phyloP scores from a whole-genome alignment of 2,329 filamentous ascomycete species.

The Xylaria sp. region DNA sequence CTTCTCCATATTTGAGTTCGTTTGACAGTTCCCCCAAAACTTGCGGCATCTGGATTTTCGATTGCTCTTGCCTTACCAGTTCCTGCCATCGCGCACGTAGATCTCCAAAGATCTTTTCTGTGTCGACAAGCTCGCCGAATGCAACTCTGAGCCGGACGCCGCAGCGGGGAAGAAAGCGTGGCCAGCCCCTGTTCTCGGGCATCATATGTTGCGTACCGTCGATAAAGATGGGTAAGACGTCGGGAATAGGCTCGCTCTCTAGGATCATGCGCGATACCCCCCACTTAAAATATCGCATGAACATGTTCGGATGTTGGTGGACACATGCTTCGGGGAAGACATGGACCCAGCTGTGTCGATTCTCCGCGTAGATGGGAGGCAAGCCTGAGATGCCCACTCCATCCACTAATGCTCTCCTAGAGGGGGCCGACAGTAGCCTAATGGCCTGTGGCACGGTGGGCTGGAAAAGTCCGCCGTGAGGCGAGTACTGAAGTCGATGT shows the following conservation, averaged over 20 bases:
- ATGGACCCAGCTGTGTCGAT: conserved; percentile 87
- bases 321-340: conserved; percentile 96
- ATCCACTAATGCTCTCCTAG: conserved; percentile 27
- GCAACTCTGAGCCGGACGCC: conserved; percentile 76
- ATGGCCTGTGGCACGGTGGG: conserved; percentile 88
- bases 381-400: conserved; percentile 58
- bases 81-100: conserved; percentile 78
- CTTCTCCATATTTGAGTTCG: conserved; percentile 74
- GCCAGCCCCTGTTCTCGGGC: conserved; percentile 82
- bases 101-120: conserved; percentile 79
- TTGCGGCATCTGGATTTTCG: conserved; percentile 41
- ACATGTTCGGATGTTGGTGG: conserved; percentile 81
- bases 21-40: conserved; percentile 71
- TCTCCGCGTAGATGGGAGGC: conserved; percentile 69
- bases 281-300: conserved; percentile 98
- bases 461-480: conserved; percentile 86
- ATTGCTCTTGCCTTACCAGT: conserved; percentile 57
- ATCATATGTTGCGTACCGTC: conserved; percentile 90
- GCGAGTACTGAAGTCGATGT: conserved; percentile 81
- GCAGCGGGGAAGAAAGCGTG: conserved; percentile 80
- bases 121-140: conserved; percentile 82
- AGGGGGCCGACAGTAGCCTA: conserved; percentile 74
- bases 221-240: conserved; percentile 93
- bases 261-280: conserved; percentile 90
- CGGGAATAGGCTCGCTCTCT: conserved; percentile 86